Evolutionary conservation across 176 grass and related monocot species (phyloP).

Genomic region (Musa troglodytarum): DNA sequence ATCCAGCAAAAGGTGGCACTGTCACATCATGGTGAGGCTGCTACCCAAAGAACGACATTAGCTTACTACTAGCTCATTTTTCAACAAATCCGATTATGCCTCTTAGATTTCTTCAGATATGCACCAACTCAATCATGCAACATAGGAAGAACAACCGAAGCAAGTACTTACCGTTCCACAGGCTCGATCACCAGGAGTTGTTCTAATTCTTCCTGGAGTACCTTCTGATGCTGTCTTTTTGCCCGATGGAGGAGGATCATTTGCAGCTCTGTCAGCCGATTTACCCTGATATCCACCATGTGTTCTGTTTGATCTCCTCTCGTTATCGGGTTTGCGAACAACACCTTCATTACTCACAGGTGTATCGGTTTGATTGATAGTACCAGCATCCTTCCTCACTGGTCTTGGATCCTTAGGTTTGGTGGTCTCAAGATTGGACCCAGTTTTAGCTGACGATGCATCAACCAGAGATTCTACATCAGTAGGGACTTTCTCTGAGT

Average conservation of each 20-base stretch:
- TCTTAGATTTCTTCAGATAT: background rate
- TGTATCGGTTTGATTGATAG: background rate
- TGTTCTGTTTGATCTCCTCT: background rate
- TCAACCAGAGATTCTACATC: background rate
- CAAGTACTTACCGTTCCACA: background rate
- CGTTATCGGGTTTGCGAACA: background rate
- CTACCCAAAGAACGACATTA: background rate
- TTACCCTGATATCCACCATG: background rate
- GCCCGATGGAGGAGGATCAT: background rate
- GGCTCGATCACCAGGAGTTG: background rate
- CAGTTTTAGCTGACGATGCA: background rate
- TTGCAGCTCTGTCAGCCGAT: slow-evolving; percentile 1
- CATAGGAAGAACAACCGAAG: background rate
- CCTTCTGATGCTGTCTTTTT: background rate
- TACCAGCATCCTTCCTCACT: background rate
- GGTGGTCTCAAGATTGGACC: background rate
- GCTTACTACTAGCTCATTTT: background rate
- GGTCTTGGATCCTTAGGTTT: background rate
- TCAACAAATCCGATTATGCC: background rate
- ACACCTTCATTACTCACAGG: background rate
- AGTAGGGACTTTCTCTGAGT: background rate
- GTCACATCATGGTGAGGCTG: slow-evolving; percentile 39
- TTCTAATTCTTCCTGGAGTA: slow-evolving; percentile 1
- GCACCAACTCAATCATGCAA: background rate
- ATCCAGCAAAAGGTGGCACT: slow-evolving; percentile 55